Conservation (phyloP, 2,329 filamentous ascomycete species). For the Pleoardoris graminearum region DNA sequence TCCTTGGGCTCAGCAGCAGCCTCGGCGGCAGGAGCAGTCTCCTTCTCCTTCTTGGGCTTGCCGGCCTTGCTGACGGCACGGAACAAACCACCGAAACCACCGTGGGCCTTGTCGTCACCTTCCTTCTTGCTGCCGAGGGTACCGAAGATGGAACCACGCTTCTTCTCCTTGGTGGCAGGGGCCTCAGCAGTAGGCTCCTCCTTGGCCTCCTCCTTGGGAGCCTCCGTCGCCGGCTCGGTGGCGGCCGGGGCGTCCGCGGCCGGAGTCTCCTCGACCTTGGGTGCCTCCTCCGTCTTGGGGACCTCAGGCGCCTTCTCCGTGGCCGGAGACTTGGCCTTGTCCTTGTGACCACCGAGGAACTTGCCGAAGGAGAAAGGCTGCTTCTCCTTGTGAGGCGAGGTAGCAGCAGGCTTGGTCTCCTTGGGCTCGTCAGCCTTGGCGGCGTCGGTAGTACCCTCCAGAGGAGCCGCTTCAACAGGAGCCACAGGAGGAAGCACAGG, state of each 20-base stretch:
- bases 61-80: conserved; percentile 49
- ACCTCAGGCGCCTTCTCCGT: conserved; percentile 38
- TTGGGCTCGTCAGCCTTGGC: conserved; percentile 32
- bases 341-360: conserved; percentile 54
- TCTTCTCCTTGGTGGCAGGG: conserved; percentile 74
- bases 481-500: conserved; percentile 39
- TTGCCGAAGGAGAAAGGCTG: conserved; percentile 59
- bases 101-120: conserved; percentile 31
- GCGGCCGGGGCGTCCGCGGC: conserved; percentile 26
- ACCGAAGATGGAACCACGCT: conserved; percentile 84
- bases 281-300: conserved; percentile 49
- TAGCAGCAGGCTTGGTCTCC: conserved; percentile 38
- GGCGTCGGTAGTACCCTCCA: conserved; percentile 24
- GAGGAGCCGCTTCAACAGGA: conserved; percentile 11
- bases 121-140: conserved; percentile 66
- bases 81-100: conserved; percentile 37
- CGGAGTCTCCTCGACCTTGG: conserved; percentile 40
- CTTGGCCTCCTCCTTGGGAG: conserved; percentile 50
- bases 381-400: conserved; percentile 52
- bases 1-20: conserved; percentile 35
- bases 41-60: conserved; percentile 45
- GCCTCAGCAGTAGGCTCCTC: conserved; percentile 51
- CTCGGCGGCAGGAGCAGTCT: conserved; percentile 39
- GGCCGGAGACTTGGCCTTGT: conserved; percentile 53
- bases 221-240: conserved; percentile 43